Evolutionary conservation across 441 rosid species (phyloP).

Genomic region (Eutrema salsugineum): DNA sequence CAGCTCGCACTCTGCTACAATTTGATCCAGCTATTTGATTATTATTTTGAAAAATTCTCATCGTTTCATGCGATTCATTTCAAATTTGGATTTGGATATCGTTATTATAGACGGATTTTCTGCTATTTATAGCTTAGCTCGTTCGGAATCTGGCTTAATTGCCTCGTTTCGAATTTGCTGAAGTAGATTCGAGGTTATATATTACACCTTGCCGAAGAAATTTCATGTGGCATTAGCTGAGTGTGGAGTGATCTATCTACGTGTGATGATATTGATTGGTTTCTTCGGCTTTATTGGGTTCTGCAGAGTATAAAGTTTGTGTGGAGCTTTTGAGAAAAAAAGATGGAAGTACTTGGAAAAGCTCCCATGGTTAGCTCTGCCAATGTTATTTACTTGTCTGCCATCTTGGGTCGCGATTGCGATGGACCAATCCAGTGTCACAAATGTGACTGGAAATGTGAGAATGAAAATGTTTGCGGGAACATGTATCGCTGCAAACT

Average conservation of each 20-base stretch:
- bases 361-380: constrained; percentile 61
- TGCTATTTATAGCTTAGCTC: too few relatives aligned
- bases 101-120: background rate
- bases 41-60: background rate
- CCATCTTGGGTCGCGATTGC: constrained; percentile 75
- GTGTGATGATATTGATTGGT: constrained; percentile 30
- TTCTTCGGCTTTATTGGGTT: constrained; percentile 37
- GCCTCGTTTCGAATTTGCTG: background rate
- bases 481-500: constrained; percentile 90
- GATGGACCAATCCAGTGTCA: constrained; percentile 65
- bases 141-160: background rate
- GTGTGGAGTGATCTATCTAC: constrained; percentile 12
- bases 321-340: constrained; percentile 32
- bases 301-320: constrained; percentile 36
- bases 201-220: too few relatives aligned
- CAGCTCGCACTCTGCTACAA: constrained; percentile 3
- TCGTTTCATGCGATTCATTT: background rate
- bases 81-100: background rate
- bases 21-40: background rate
- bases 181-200: background rate
- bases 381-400: constrained; percentile 80
- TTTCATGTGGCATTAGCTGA: background rate
- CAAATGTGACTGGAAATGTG: constrained; percentile 92
- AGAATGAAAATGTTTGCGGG: constrained; percentile 83
- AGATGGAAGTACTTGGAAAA: constrained; percentile 83